Conservation (phyloP, 148 eudicot species). For the Gaultheria prostrata region DNA sequence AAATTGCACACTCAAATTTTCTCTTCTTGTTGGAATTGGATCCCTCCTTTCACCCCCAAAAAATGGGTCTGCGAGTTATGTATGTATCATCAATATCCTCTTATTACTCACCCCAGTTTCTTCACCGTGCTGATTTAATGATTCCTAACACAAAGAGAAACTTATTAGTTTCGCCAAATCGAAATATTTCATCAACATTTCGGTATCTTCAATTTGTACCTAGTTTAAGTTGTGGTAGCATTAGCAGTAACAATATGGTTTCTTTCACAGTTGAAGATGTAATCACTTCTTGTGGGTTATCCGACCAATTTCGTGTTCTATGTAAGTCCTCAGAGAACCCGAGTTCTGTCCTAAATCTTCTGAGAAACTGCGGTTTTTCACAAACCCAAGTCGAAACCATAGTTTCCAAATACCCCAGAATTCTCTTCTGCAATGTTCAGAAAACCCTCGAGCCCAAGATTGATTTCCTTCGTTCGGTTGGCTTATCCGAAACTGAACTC, state of each 20-base stretch:
- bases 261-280: not conserved
- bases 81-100: not conserved
- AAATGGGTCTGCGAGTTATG: not conserved
- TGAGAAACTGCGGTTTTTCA: not conserved
- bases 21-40: too few relatives aligned
- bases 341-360: not conserved
- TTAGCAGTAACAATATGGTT: not conserved
- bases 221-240: not conserved
- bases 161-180: not conserved
- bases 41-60: too few relatives aligned
- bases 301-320: not conserved
- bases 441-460: conserved; percentile 1
- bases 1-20: too few relatives aligned
- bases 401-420: not conserved
- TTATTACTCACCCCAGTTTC: not conserved
- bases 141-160: not conserved
- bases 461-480: conserved; percentile 2
- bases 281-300: not conserved
- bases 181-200: not conserved
- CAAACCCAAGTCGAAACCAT: not conserved
- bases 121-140: not conserved
- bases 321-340: not conserved
- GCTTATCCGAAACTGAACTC: not conserved
- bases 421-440: not conserved
- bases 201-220: not conserved